Conservation (phyloP, 768 basidiomycete genomes). For the Clavaria fumosa region DNA sequence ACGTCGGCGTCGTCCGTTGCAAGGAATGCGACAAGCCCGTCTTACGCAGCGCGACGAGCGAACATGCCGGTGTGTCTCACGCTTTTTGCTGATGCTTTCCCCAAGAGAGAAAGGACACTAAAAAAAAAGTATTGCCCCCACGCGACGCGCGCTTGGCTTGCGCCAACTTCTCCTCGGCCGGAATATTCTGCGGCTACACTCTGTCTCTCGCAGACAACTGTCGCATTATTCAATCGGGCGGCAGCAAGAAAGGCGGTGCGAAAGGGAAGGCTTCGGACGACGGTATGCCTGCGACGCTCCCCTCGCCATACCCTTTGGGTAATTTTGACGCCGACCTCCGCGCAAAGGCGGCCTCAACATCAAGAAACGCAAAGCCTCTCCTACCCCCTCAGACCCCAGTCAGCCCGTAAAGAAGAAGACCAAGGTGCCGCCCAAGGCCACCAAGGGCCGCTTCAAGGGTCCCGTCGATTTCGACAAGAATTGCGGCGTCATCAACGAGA, state of each 20-base stretch:
- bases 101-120: no score
- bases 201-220: conserved; percentile 37
- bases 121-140: no score
- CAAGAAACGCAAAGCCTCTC: conserved; percentile 81
- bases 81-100: not conserved
- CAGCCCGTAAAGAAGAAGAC: conserved; percentile 66
- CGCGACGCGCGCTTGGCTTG: no score
- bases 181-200: no score
- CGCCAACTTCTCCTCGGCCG: no score
- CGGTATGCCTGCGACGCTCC: no score
- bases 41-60: conserved; percentile 53
- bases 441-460: conserved; percentile 67
- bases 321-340: conserved; percentile 14
- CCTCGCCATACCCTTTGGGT: not conserved
- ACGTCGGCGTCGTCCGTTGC: conserved; percentile 58
- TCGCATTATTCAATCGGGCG: conserved; percentile 36
- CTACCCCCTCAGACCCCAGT: conserved; percentile 44
- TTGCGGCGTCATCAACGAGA: conserved; percentile 96
- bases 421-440: conserved; percentile 52
- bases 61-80: conserved; percentile 52
- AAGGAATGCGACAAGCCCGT: conserved; percentile 71
- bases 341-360: no score
- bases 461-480: conserved; percentile 86
- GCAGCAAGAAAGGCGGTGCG: conserved; percentile 34
- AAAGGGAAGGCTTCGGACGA: no score